Conservation (phyloP, 768 basidiomycete species). For the Pholiota conissans region DNA sequence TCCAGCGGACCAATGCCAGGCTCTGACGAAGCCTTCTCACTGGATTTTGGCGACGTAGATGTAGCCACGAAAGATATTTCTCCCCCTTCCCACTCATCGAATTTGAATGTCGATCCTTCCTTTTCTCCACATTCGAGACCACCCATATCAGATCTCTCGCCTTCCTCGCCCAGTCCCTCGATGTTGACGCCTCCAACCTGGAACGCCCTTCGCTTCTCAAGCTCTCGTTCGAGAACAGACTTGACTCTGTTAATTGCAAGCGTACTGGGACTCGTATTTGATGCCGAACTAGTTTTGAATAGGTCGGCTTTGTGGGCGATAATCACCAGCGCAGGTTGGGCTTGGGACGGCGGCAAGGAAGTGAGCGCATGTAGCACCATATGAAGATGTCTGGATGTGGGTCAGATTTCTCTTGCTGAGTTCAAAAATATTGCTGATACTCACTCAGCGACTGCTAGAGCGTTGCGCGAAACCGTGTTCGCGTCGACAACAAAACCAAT, state of each 20-base stretch:
- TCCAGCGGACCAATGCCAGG: slow-evolving; percentile 43
- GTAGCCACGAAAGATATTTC: slow-evolving; percentile 70
- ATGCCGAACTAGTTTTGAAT: slow-evolving; percentile 48
- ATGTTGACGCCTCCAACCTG: slow-evolving; percentile 67
- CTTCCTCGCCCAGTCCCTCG: slow-evolving; percentile 74
- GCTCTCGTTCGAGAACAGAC: slow-evolving; percentile 79
- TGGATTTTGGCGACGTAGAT: slow-evolving; percentile 38
- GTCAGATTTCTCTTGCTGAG: not conserved
- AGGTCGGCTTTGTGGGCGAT: slow-evolving; percentile 80
- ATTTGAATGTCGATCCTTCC: slow-evolving; percentile 60
- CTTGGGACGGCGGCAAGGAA: slow-evolving; percentile 70
- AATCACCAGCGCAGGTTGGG: slow-evolving; percentile 59
- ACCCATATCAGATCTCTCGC: slow-evolving; percentile 62
- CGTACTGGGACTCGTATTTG: slow-evolving; percentile 32
- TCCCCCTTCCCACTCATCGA: slow-evolving; percentile 84
- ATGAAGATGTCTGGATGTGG: slow-evolving; percentile 64
- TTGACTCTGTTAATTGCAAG: slow-evolving; percentile 72
- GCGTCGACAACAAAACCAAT: slow-evolving; percentile 82
- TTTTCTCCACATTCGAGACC: slow-evolving; percentile 69
- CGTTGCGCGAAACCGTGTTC: slow-evolving; percentile 76
- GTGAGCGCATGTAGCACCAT: slow-evolving; percentile 66
- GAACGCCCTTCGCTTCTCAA: slow-evolving; percentile 71
- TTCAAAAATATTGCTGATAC: slow-evolving; percentile 27
- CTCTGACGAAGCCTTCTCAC: slow-evolving; percentile 33
- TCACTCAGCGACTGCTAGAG: slow-evolving; percentile 76